Base-by-base conservation (phyloP, 306 rosid genomes). In the Vigna radiata region DNA sequence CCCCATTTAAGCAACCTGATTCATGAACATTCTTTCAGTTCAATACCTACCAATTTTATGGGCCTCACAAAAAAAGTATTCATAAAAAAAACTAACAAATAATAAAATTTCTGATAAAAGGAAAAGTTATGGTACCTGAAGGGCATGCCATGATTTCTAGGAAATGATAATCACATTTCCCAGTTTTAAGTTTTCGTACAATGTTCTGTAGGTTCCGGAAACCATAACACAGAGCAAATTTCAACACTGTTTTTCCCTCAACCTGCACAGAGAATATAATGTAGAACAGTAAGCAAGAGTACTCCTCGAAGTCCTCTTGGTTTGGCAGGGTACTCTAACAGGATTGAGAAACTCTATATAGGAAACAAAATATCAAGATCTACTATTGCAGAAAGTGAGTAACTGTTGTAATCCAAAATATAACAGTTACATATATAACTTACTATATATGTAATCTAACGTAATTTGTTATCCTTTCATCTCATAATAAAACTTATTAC, bases 131-230 rank as follows among this genome's bases (percentile, higher is more conserved):
- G 4, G 23, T 75, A 92, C 99, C 97, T 82, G 97, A 93, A 63
- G 99, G 99, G 83, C 99, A 95, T 6, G 99, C 99, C 99, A 95
- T 95, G 74, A 95, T 92, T 86, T 95, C 97, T 70, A 95, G 77
- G 77, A 89, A 95, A 79, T 90, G 91, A 85, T 90, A 95, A 68
- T 92, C 96, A 18, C 92, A 90, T 86, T 92, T 92, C 50, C 90
- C 92, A 48, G 43, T 81, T 88, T 89, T 95, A 29, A 92, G 83
- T 80, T 86, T 92, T 80, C 97, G 83, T 77, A 92, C 97, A 50
- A 85, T 73, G n/a, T 89, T 95, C 86, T 89, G 97, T 76, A 90
- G 82, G 83, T 95, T 95, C 23, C 97, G 96, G 75, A 92, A 95
- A 81, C 97, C 99, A 82, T 91, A 95, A 81, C 97, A 95, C 6